Conservation (phyloP, 2,329 filamentous ascomycete genomes). For the Talaromyces sp. region DNA sequence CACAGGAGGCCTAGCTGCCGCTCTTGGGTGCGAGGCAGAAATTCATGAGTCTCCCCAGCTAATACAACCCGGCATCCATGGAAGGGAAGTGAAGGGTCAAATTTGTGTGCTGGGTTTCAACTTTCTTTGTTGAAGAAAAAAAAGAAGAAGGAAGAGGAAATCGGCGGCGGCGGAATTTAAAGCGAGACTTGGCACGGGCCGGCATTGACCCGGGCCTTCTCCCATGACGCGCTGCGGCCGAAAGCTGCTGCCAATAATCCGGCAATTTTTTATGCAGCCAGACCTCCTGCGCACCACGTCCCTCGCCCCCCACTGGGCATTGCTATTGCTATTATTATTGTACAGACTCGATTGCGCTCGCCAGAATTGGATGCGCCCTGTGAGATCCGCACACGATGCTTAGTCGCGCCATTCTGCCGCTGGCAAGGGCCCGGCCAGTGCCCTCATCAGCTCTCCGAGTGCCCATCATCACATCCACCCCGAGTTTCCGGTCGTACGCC, state of each 20-base stretch:
- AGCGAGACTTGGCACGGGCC: slow-evolving; percentile 19
- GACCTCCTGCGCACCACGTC: not conserved
- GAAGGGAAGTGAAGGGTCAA: slow-evolving; percentile 50
- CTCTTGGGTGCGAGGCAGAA: slow-evolving; percentile 46
- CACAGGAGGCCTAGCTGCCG: slow-evolving; percentile 43
- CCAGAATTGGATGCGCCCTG: slow-evolving; percentile 8
- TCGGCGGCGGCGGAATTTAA: slow-evolving; percentile 16
- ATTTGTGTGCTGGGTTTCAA: slow-evolving; percentile 53
- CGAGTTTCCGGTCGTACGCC: slow-evolving; percentile 35
- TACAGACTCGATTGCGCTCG: slow-evolving; percentile 13
- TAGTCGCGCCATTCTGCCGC: slow-evolving; percentile 41
- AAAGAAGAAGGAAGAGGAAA: slow-evolving; percentile 22
- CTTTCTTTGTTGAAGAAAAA: slow-evolving; percentile 47
- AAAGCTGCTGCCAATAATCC: not conserved
- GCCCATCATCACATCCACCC: slow-evolving; percentile 22
- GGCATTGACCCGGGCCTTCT: slow-evolving; percentile 9
- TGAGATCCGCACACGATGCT: slow-evolving; percentile 31
- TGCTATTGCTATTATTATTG: slow-evolving; percentile 1
- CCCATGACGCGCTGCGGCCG: slow-evolving; percentile 4
- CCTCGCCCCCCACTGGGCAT: not conserved
- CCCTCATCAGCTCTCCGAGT: slow-evolving; percentile 27
- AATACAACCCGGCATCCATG: slow-evolving; percentile 57
- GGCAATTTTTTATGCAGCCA: slow-evolving; percentile 7
- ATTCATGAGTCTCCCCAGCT: slow-evolving; percentile 44
- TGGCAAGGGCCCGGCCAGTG: slow-evolving; percentile 37